Base-by-base conservation (phyloP, 306 rosid genomes). In the Vigna nakashimae region DNA sequence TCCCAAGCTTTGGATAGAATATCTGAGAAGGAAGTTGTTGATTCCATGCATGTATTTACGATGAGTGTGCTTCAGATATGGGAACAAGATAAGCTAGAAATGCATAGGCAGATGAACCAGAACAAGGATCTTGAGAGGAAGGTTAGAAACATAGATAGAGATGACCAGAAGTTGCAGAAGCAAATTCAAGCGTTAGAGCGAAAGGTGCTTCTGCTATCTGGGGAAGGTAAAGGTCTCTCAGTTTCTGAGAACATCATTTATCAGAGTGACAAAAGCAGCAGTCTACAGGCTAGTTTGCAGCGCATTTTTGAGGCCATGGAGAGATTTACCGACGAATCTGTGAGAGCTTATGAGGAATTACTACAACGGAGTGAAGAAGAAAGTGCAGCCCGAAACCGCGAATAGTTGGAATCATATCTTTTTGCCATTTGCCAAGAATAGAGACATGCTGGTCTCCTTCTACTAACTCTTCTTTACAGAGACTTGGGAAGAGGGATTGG, bases 301-400 rank as follows among this genome's bases (percentile, higher is more conserved):
- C 87, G 90, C 60, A 89, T 93, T 81, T 96, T 96, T 68, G 97
- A 96, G 88, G 93, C 98, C 74, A 91, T 96, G 97, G 98, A 96
- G 87, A 96, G 84, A 85, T 96, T 96, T 82, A 89, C 91, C 0
- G 89, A 87, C 4, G 82, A 82, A 72, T 90, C 94, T 52, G 86
- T 79, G 82, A 91, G 56, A 89, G 91, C 86, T 51, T 96, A 93
- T 2, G 97, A 91, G 82, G 99, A 91, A 75, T 89, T 96, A 81
- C 71, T 93, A 69, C 97, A 87, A 80, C 89, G 94, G 13, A 78
- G 85, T 18, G 90, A 83, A 83, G 98, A 95, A 80, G 96, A 86
- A 79, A 80, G 82, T 28, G 82, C 73, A 34, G 55, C 79, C 3
- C 70, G 49, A 38, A 84, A 82, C 80, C 86, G 71, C 12, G 96